phyloP scores from a whole-genome alignment of 2,329 filamentous ascomycete genomes.

The Elsinoe australis region DNA sequence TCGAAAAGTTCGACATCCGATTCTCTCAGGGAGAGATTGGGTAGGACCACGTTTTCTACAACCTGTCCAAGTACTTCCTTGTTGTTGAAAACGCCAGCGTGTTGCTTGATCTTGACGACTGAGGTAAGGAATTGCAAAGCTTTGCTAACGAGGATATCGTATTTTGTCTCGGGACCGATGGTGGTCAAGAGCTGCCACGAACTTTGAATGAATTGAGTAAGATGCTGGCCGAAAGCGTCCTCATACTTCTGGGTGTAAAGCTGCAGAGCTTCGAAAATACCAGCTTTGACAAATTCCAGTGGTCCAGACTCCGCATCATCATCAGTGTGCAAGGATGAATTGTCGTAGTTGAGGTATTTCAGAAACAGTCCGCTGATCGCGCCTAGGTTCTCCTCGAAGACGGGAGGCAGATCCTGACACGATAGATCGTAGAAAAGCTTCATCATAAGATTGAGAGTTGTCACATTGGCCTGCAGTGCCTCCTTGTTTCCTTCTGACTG shows the following conservation, averaged over 20 bases:
- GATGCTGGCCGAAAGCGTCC: constrained; percentile 77
- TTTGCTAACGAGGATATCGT: constrained; percentile 89
- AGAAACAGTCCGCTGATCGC: constrained; percentile 72
- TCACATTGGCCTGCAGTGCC: constrained; percentile 68
- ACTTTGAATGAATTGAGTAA: constrained; percentile 76
- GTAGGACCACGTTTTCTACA: constrained; percentile 90
- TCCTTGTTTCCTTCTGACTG: constrained; percentile 68
- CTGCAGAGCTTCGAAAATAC: constrained; percentile 84
- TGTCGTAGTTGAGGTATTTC: constrained; percentile 89
- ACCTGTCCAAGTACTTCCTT: constrained; percentile 73
- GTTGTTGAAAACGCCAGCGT: constrained; percentile 79
- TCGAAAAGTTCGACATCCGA: constrained; percentile 95
- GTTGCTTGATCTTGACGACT: constrained; percentile 67
- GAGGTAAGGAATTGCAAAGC: constrained; percentile 91
- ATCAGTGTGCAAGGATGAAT: constrained; percentile 70
- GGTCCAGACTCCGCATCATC: constrained; percentile 84
- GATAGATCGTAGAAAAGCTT: constrained; percentile 95
- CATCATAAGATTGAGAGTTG: constrained; percentile 77
- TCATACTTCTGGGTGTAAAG: constrained; percentile 93
- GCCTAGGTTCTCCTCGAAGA: constrained; percentile 82
- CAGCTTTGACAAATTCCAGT: constrained; percentile 80
- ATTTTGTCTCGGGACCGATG: constrained; percentile 80
- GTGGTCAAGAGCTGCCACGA: constrained; percentile 88
- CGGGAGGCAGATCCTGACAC: constrained; percentile 90
- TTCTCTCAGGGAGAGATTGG: constrained; percentile 84